These are phyloP conservation scores for Phaseolus coccineus DNA, from an alignment of 331 rosid species.

Conservation along the genomic window DNA sequence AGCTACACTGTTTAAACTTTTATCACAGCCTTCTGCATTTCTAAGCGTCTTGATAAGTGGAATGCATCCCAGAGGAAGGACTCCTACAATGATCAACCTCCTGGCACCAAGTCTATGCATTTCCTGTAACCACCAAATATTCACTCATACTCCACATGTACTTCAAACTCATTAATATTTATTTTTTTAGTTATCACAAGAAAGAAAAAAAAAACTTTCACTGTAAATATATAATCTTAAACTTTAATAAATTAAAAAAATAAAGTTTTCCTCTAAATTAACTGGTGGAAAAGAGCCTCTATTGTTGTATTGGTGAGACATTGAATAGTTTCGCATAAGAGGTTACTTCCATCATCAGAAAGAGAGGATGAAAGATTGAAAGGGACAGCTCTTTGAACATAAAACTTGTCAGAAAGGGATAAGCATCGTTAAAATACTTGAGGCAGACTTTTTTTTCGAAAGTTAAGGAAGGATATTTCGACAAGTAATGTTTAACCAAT, in stretches of 20 bases:
- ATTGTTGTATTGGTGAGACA: too few relatives aligned
- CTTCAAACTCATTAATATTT: too few relatives aligned
- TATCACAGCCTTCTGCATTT: constrained; percentile 48
- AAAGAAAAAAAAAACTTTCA: too few relatives aligned
- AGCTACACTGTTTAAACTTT: constrained; percentile 55
- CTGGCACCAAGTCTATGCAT: constrained; percentile 63
- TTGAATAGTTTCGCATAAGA: too few relatives aligned
- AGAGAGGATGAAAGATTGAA: not conserved
- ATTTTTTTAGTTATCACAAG: too few relatives aligned
- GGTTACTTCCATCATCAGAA: too few relatives aligned
- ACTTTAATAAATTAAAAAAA: not conserved
- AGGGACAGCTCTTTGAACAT: too few relatives aligned
- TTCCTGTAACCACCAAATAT: constrained; percentile 46
- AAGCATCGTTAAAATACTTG: not conserved
- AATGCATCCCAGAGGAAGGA: constrained; percentile 75
- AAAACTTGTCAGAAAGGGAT: not conserved
- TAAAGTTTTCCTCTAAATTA: not conserved
- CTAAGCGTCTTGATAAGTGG: constrained; percentile 60
- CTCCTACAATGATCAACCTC: constrained; percentile 64
- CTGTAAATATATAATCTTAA: too few relatives aligned
- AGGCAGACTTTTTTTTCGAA: not conserved
- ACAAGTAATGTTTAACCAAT: not conserved
- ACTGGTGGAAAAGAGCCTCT: not conserved
- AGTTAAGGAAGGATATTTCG: not conserved
- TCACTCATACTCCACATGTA: not conserved